Conservation (phyloP, 352 stramenopile species). For the Heterotrichella gracilis region DNA sequence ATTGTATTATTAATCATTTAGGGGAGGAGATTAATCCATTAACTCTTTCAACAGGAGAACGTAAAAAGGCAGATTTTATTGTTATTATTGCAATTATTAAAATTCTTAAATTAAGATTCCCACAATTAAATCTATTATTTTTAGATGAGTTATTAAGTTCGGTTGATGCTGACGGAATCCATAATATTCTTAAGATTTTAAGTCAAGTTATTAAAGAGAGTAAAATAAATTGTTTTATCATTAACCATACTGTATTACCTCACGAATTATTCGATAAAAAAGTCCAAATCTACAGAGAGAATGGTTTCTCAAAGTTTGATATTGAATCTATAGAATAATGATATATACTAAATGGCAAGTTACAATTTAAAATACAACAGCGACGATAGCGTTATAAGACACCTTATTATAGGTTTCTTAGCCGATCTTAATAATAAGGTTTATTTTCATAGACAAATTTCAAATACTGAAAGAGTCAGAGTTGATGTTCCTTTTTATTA, state of each 20-base stretch:
- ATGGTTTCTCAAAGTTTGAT: not conserved
- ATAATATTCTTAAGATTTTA: not conserved
- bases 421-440: not conserved
- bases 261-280: not conserved
- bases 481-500: not conserved
- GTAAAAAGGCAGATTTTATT: not conserved
- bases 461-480: not conserved
- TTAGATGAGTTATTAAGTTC: not conserved
- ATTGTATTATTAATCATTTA: not conserved
- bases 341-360: not conserved
- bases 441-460: not conserved
- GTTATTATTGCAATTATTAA: not conserved
- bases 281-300: not conserved
- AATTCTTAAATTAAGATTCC: not conserved
- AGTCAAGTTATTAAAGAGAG: not conserved
- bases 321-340: not conserved
- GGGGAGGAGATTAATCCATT: not conserved
- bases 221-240: not conserved
- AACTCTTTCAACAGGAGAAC: not conserved
- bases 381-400: not conserved
- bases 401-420: not conserved
- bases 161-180: not conserved
- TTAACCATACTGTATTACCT: not conserved
- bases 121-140: not conserved
- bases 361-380: not conserved